Base-by-base conservation (phyloP, 805 yeast genomes). In the Kazachstania taianensis region DNA sequence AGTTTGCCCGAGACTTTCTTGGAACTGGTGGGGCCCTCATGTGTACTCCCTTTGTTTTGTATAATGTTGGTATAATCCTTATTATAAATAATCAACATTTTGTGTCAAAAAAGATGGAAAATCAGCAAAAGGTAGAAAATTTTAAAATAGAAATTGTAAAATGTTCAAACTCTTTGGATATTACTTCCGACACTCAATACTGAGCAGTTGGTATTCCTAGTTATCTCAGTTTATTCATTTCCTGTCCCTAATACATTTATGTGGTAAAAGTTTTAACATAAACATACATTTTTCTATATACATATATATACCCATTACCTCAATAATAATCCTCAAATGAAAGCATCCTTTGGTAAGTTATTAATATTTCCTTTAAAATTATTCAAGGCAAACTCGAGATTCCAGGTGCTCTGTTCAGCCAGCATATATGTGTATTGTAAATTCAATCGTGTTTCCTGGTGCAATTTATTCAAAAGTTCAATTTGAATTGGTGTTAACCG, bases 391-490 rank as follows among this genome's bases (percentile, higher is more conserved):
- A 64, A 68, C 19, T 73, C 75, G 46, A 74, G 78, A 56, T 82
- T 80, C 87, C 94, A 87, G 37, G 73, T 70, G 50, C 94, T 84
- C 57, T 86, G 95, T 54, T 85, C 86, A 39, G 86, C 79, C 27
- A 92, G 69, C 81, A 87, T 73, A 19, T 76, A 62, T 0, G 89
- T 82, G 55, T 77, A 87, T 48, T 82, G 81, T n/a, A 81, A 65
- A 45, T 72, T 86, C 46, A 87, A 65, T 33, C 76, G 74, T 0
- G 96, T 87, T 43, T 80, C 83, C 19, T 69, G 55, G 60, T 80
- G 73, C 17, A 89, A 61, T 49, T 72, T 78, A 16, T 71, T 68
- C 13, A 83, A 67, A 5, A 84, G 57, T 38, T 76, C 78, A 43
- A 78, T 75, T 53, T 81, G 94, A 5, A 59, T 54, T 0, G 69